phyloP scores from a whole-genome alignment of 106 monocot genomes.

The Platanthera zijinensis region DNA sequence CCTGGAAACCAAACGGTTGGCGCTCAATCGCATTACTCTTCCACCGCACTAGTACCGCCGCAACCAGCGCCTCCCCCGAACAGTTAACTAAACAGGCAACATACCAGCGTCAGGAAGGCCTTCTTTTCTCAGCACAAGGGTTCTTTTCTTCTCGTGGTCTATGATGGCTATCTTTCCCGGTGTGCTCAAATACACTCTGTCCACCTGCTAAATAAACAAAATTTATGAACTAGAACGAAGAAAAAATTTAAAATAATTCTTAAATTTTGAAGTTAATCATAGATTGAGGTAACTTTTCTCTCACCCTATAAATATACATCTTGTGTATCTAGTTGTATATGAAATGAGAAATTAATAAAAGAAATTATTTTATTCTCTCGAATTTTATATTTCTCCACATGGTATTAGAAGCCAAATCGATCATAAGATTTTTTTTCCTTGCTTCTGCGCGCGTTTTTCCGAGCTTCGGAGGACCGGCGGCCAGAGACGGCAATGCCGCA shows the following conservation, averaged over 20 bases:
- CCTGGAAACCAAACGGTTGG: neutral
- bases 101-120: constrained; percentile 51
- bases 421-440: neutral
- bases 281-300: neutral
- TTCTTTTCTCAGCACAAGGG: constrained; percentile 48
- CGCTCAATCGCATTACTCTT: neutral
- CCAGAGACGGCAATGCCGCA: no score
- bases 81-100: neutral
- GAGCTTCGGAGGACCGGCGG: no score
- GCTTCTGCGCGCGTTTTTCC: neutral
- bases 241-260: neutral
- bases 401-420: neutral
- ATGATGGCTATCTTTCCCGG: constrained; percentile 55
- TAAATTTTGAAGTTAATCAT: neutral
- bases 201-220: constrained; percentile 26
- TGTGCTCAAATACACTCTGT: constrained; percentile 47
- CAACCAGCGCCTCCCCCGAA: no score
- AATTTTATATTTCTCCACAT: no score
- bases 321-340: no score
- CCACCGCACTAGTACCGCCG: neutral
- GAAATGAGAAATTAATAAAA: no score
- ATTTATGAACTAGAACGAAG: neutral
- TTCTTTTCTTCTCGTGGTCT: constrained; percentile 61
- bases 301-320: neutral
- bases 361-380: no score